phyloP scores from a whole-genome alignment of 2,329 filamentous ascomycete species.

The Cladosporium sp. region DNA sequence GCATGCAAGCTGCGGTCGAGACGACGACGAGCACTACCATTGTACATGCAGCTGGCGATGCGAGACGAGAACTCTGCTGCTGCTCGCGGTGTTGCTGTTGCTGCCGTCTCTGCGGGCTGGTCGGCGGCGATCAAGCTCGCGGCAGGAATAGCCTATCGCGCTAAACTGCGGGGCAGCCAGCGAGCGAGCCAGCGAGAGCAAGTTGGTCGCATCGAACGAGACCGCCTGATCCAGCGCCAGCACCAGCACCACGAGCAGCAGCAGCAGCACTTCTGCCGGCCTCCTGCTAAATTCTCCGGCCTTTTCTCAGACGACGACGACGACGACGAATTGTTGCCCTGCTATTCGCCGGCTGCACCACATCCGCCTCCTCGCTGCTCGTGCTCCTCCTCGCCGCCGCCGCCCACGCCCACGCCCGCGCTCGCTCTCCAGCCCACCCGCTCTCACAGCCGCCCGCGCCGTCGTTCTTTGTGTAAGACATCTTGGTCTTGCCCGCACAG shows the following conservation, averaged over 20 bases:
- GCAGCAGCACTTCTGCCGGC: not conserved
- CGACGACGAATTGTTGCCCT: not conserved
- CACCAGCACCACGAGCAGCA: not conserved
- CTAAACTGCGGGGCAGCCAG: not conserved
- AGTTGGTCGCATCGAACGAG: not conserved
- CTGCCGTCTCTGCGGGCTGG: no score
- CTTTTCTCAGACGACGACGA: not conserved
- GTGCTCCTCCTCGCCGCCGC: not conserved
- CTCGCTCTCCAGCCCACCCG: conserved; percentile 1
- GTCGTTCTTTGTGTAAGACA: conserved; percentile 13
- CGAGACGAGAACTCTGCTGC: not conserved
- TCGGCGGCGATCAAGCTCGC: not conserved
- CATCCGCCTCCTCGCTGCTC: not conserved
- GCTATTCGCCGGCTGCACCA: not conserved
- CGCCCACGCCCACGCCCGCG: not conserved
- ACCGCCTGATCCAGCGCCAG: not conserved
- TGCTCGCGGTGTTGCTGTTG: not conserved
- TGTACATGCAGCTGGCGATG: not conserved
- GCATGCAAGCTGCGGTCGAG: no score
- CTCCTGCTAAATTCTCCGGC: not conserved
- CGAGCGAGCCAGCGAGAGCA: no score
- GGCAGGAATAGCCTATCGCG: no score
- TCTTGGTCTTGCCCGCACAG: conserved; percentile 10
- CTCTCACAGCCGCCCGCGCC: conserved; percentile 1
- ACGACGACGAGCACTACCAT: no score